Base-by-base conservation (phyloP, 2,329 filamentous ascomycete species). In the Mycocentrospora acerina region DNA sequence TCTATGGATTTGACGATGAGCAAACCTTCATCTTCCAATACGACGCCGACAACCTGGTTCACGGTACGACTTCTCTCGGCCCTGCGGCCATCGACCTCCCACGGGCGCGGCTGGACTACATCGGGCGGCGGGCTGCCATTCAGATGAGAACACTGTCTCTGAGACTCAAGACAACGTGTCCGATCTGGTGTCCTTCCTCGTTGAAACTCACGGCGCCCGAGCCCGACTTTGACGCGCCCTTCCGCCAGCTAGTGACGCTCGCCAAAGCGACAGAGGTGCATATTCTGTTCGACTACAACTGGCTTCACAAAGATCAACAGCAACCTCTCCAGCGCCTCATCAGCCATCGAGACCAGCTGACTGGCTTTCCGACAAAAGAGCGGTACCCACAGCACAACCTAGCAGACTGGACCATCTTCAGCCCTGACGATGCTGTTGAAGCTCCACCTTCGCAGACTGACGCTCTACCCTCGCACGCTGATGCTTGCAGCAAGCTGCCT, bases 231-330 rank as follows among this genome's bases (percentile, higher is more conserved):
- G 33, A 47, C 4, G 12, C 37, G 14, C 29, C 30, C 14, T 48
- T 50, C 19, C 16, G 26, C 18, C 31, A 32, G 9, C 37, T 54
- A 4, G 32, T 26, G 2, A 30, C 40, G 10, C 44, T 54, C 17
- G 45, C 50, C 18, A 33, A 41, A 34, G 47, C 52, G 13, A 48
- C 40, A 15, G 18, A 44, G 4, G 13, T 53, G 7, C 3, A 42
- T 8, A 28, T 55, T 7, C 12, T 50, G 2, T 51, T 55, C n/a
- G 50, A 55, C 31, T 45, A 37, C 37, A 48, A 50, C 15, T 54
- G 46, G 47, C 27, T 55, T 10, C 44, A 50, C 12, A 38, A 30
- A 10, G 34, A 46, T 3, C 37, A 40, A 3, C 43, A 38, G 15
- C 32, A 24, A 3, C 19, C 24, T 14, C 44, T 53, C 11, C 27